Percentiles rank a stretch among this genome's conserved stretches.
phyloP scores from a whole-genome alignment of 352 stramenopile species.

The Elongisporangium senticosum region DNA sequence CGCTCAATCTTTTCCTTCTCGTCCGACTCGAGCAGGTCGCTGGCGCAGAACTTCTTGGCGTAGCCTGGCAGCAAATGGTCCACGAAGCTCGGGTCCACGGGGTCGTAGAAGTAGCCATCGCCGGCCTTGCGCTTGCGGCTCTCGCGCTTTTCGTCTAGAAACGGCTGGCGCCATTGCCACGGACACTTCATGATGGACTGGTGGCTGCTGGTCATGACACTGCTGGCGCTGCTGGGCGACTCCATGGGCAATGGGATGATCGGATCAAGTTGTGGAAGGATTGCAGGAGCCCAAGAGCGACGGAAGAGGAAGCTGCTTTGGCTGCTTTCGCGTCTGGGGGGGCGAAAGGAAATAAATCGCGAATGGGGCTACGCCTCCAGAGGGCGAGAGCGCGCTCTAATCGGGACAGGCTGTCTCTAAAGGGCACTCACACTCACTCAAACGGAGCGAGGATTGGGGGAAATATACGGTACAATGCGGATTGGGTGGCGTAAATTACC shows the following conservation, averaged over 20 bases:
- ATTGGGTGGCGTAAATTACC: too few relatives aligned
- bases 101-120: slow-evolving; percentile 81
- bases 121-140: slow-evolving; percentile 81
- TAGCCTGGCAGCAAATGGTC: slow-evolving; percentile 76
- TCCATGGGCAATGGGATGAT: slow-evolving; percentile 27
- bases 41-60: slow-evolving; percentile 73
- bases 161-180: slow-evolving; percentile 83
- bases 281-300: neutral
- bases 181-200: slow-evolving; percentile 86
- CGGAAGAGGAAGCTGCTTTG: neutral
- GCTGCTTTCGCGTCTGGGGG: too few relatives aligned
- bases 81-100: slow-evolving; percentile 81
- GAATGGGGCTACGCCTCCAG: too few relatives aligned
- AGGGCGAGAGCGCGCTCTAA: too few relatives aligned
- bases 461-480: too few relatives aligned
- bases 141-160: slow-evolving; percentile 77
- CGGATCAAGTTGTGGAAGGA: neutral
- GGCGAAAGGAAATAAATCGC: too few relatives aligned
- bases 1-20: slow-evolving; percentile 80
- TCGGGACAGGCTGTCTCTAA: too few relatives aligned
- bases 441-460: too few relatives aligned
- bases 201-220: slow-evolving; percentile 39
- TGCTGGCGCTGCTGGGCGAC: slow-evolving; percentile 32
- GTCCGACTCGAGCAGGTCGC: slow-evolving; percentile 57
- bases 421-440: too few relatives aligned